Conservation (phyloP, 2,329 filamentous ascomycete genomes). For the Aspergillus spinulosporus region DNA sequence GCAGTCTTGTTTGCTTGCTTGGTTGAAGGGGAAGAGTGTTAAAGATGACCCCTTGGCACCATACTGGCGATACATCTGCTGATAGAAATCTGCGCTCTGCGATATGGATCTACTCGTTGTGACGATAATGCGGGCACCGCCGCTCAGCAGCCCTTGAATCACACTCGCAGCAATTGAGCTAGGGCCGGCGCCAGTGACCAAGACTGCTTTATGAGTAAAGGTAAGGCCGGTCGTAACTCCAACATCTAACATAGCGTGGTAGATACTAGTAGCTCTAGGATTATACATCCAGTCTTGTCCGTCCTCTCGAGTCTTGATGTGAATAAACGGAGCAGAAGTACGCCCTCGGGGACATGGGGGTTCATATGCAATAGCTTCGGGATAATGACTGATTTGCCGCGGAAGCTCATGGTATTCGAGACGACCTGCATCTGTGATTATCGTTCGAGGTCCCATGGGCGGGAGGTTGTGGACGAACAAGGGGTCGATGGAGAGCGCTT, state of each 20-base stretch:
- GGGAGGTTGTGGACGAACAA: conserved; percentile 14
- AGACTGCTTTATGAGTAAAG: conserved; percentile 33
- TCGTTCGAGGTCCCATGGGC: conserved; percentile 16
- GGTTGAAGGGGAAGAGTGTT: conserved; percentile 43
- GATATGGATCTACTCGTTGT: conserved; percentile 40
- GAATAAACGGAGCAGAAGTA: conserved; percentile 18
- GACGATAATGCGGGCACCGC: conserved; percentile 42
- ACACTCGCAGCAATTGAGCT: conserved; percentile 40
- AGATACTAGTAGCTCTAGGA: conserved; percentile 16
- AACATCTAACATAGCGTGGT: conserved; percentile 14
- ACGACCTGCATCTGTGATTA: conserved; percentile 7
- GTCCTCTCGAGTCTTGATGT: conserved; percentile 20
- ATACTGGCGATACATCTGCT: conserved; percentile 35
- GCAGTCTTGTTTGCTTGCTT: conserved; percentile 43
- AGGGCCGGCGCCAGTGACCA: conserved; percentile 42
- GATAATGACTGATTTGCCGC: conserved; percentile 11
- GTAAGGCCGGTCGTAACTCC: conserved; percentile 23
- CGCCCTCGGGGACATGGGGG: background rate
- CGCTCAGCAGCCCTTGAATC: conserved; percentile 32
- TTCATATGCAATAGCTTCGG: conserved; percentile 6
- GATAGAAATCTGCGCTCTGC: conserved; percentile 34
- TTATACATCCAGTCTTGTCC: conserved; percentile 23
- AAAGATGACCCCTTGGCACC: conserved; percentile 39
- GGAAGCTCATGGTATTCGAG: conserved; percentile 15
- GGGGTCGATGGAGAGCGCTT: conserved; percentile 12